phyloP scores from a whole-genome alignment of 208 protist species.

The Trichomonas tenax region DNA sequence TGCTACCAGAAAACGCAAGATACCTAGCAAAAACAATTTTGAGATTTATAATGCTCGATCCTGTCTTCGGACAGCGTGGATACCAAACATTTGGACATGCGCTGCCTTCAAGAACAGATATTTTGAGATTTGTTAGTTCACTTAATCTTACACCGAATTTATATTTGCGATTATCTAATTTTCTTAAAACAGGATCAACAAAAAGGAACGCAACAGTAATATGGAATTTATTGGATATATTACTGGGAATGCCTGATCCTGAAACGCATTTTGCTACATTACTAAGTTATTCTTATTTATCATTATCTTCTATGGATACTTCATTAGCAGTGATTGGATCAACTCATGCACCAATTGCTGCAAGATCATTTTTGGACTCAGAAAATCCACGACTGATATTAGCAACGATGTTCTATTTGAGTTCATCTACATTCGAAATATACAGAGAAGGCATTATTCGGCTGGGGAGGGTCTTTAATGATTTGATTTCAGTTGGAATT shows the following conservation, averaged over 20 bases:
- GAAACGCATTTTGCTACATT: neutral
- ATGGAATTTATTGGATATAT: neutral
- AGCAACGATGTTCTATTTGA: neutral
- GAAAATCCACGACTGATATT: neutral
- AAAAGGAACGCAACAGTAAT: neutral
- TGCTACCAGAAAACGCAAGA: neutral
- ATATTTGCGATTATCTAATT: neutral
- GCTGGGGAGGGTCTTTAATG: neutral
- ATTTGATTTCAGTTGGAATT: neutral
- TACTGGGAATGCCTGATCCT: neutral
- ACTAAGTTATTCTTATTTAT: neutral
- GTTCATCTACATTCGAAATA: neutral
- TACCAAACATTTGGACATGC: neutral
- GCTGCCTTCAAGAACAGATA: neutral
- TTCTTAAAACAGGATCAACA: neutral
- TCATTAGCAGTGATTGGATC: neutral
- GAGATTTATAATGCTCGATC: neutral
- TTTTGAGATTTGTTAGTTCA: neutral
- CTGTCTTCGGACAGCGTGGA: neutral
- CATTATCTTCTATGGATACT: neutral
- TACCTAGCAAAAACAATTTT: neutral
- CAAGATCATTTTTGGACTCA: neutral
- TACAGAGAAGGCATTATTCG: neutral
- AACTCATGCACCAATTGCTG: neutral
- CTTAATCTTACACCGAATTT: neutral